Conservation (phyloP, 2,329 filamentous ascomycete genomes). For the Tothia fuscella region DNA sequence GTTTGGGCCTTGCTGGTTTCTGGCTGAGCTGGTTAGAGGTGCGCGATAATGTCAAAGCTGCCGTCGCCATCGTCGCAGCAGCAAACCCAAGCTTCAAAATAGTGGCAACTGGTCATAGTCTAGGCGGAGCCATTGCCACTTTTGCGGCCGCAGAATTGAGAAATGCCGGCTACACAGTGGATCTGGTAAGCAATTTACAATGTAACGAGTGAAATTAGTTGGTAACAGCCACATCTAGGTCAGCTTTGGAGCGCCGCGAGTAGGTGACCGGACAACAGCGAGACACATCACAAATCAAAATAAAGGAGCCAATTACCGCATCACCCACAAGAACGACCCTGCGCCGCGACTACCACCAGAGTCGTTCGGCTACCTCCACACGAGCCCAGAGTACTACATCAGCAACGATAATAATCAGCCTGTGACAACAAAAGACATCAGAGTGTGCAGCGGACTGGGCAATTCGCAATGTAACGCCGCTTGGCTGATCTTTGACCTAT, state of each 20-base stretch:
- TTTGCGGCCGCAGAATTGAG: conserved; percentile 48
- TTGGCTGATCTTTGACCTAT: conserved; percentile 17
- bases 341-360: conserved; percentile 55
- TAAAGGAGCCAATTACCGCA: conserved; percentile 43
- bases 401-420: conserved; percentile 16
- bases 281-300: conserved; percentile 42
- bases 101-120: conserved; percentile 55
- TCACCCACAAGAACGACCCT: conserved; percentile 56
- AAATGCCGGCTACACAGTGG: conserved; percentile 32
- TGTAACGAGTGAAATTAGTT: too few species aligned
- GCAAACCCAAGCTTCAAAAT: conserved; percentile 42
- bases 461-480: conserved; percentile 23
- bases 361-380: conserved; percentile 50
- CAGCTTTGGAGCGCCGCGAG: conserved; percentile 55
- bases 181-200: conserved; percentile 28
- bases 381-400: conserved; percentile 54
- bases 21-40: conserved; percentile 46
- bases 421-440: conserved; percentile 16
- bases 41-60: conserved; percentile 27
- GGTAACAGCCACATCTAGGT: conserved; percentile 25
- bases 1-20: conserved; percentile 48
- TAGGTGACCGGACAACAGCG: conserved; percentile 46
- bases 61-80: conserved; percentile 32
- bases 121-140: conserved; percentile 53
- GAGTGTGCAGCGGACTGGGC: conserved; percentile 15